Percentiles rank a stretch among this genome's conserved stretches.
phyloP scores from a whole-genome alignment of 2,329 filamentous ascomycete species.

The Fusarium tanahbumbuense region DNA sequence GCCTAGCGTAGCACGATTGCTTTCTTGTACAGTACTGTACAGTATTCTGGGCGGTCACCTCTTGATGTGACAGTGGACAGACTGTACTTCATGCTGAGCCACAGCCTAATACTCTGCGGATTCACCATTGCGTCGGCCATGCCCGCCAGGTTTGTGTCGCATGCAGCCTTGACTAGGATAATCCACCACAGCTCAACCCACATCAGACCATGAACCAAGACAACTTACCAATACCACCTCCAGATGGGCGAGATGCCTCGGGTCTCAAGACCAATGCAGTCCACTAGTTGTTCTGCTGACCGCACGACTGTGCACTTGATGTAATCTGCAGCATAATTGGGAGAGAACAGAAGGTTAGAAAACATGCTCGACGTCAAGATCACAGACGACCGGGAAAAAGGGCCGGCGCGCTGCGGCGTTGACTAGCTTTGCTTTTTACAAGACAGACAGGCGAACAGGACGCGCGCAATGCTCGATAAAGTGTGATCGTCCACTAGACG shows the following conservation, averaged over 20 bases:
- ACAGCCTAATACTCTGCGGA: conserved; percentile 31
- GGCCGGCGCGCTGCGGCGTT: conserved; percentile 26
- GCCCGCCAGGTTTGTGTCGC: conserved; percentile 33
- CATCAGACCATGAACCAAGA: conserved; percentile 43
- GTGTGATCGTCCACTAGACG: conserved; percentile 45
- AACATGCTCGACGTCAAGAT: background rate
- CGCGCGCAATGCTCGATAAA: conserved; percentile 45
- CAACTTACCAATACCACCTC: conserved; percentile 1
- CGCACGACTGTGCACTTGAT: background rate
- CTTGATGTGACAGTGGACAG: conserved; percentile 23
- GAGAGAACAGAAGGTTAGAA: background rate
- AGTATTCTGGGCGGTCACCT: conserved; percentile 22
- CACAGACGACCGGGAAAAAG: conserved; percentile 14
- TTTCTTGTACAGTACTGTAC: conserved; percentile 11
- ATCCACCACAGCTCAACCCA: conserved; percentile 32
- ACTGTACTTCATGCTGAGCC: conserved; percentile 42
- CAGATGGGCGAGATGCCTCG: background rate
- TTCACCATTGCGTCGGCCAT: conserved; percentile 29
- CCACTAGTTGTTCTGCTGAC: background rate
- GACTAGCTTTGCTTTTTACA: conserved; percentile 37
- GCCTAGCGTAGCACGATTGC: background rate
- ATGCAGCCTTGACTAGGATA: conserved; percentile 45
- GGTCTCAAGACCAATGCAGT: background rate
- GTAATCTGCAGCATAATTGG: background rate
- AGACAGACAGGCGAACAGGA: conserved; percentile 33